These are phyloP conservation scores for Phragmites australis DNA, from an alignment of 176 grass and related monocot species.

Conservation along the genomic window DNA sequence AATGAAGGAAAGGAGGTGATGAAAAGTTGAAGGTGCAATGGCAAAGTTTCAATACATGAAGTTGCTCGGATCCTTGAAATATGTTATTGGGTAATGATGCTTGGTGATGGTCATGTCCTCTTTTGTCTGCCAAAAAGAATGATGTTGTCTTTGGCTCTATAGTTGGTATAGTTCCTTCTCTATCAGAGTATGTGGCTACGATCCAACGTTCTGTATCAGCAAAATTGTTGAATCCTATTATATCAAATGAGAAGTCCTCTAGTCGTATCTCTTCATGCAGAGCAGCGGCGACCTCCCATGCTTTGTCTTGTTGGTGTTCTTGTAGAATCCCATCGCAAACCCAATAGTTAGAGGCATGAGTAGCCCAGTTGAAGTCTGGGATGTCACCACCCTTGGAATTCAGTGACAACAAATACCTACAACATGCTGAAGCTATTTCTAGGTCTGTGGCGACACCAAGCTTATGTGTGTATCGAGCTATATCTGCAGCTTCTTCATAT, in stretches of 20 bases:
- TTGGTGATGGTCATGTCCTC: too few relatives aligned
- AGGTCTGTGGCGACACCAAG: accelerated
- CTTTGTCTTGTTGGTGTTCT: not conserved
- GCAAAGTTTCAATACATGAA: constrained; percentile 18
- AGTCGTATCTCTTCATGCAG: not conserved
- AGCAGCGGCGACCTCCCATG: constrained; percentile 2
- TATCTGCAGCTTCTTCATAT: not conserved
- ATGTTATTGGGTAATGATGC: not conserved
- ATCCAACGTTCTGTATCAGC: not conserved
- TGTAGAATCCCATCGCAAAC: constrained; percentile 34
- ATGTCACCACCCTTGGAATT: accelerated
- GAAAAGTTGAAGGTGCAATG: not conserved
- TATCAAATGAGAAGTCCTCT: not conserved
- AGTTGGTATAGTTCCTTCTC: not conserved
- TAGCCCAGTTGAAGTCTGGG: not conserved
- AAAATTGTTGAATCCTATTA: accelerated
- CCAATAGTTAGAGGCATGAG: constrained; percentile 19
- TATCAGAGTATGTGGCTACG: not conserved
- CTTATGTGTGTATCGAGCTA: not conserved
- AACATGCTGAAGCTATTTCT: accelerated
- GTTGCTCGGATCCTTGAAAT: not conserved
- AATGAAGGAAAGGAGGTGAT: constrained; percentile 15
- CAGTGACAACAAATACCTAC: not conserved
- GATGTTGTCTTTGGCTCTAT: not conserved
- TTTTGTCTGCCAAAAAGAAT: not conserved